Evolutionary conservation across 1,284 basidiomycete species (phyloP), one percentile per base, ranked within the genome.

Genomic region (Gymnopus androsaceus): DNA sequence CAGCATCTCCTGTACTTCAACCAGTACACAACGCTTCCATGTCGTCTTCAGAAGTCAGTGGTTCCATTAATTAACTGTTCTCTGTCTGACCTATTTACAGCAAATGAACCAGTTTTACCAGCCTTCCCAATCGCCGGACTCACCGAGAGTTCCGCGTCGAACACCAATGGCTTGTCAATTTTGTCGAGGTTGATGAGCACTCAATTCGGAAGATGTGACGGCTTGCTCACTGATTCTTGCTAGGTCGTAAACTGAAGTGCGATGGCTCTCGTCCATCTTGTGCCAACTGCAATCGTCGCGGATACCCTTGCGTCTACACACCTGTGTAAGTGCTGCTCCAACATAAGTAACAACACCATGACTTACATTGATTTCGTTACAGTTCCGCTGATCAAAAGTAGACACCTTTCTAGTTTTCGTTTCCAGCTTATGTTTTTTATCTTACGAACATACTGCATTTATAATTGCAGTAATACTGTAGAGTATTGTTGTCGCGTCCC

Each of bases 191-290:
- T 63, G 59, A 66, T 47, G n/a, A 27, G 4, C n/a, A 38, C 41
- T 28, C 34, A 51, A 50, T n/a, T 28, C 34, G 41, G 38, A 50
- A 28, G 8, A 45, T 17, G 4, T 46, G n/a, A n/a, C n/a, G n/a
- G 12, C n/a, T 46, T 30, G 45, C 31, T 38, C 19, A 58, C 47
- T 48, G n/a, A 38, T 40, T 34, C 37, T 25, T 45, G 3, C 15
- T 56, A 84, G 83, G 78, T 7, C 73, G 83, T 54, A 85, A 85
- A 67, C 64, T 85, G 47, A 85, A 84, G 68, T 85, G 83, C 60
- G 80, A 84, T 59, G 83, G 83, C 9, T 60, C 65, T 51, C 75
- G 75, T 27, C 83, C 83, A 3, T 73, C 75, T 27, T 85, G 83
- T 64, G 69, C 68, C 42, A 83, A 85, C 61, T 85, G 83, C 64